Base-by-base conservation (phyloP, 768 basidiomycete species). In the Lactifluus volemus region DNA sequence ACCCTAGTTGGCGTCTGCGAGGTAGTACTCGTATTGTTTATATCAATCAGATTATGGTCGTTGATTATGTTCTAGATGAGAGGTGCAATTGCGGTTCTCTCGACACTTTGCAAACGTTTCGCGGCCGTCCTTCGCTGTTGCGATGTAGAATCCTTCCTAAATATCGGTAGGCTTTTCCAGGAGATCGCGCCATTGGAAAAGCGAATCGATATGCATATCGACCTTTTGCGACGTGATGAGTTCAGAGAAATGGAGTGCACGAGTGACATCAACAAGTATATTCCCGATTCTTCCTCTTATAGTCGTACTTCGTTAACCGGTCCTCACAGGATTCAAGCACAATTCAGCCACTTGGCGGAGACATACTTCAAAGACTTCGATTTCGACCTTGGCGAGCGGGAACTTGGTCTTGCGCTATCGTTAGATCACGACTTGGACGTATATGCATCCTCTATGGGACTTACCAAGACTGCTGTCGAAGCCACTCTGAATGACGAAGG, bases 231-330 rank as follows among this genome's bases (percentile, higher is more conserved):
- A 47, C 80, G 85, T 49, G 92, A 98, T 67, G 95, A 94, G 71
- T 95, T 99, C 76, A 81, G 87, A 25, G 95, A 94, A 72, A 82
- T 88, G 75, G 96, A 98, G 68, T 98, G 95, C 72, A 92, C 91
- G 19, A 86, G 80, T 67, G 97, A 98, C 69, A 78, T 98, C 47
- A 78, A 81, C 65, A 94, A 89, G 95, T 95, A 68, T 59, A 68
- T 59, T 87, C 76, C 34, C 29, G 8, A 34, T 48, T 53, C 8
- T 34, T 19, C 15, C 21, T 54, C 50, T 19, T 25, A 11, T 15
- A 5, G 15, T 14, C 6, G 17, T 42, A 7, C 12, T 29, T 15
- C 52, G 25, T 1, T 59, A 32, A 49, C 53, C 29, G 19, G 21
- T 11, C 1, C 10, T 21, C 34, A 11, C 67, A 97, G 94, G 75